Conservation (phyloP, 768 basidiomycete species). For the Cyclocybe aegerita region DNA sequence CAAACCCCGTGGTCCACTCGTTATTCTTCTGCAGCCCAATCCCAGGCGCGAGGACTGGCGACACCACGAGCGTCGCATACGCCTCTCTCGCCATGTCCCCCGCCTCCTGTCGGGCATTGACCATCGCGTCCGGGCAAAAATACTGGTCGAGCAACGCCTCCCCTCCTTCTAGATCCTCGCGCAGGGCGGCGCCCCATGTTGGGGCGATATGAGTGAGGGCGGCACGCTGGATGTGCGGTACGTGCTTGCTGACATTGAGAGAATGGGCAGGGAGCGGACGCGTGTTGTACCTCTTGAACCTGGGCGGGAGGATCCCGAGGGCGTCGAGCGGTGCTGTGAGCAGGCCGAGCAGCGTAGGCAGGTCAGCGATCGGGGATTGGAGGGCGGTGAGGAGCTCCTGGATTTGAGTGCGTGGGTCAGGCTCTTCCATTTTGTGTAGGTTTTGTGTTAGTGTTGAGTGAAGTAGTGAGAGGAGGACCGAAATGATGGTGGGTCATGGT, state of each 20-base stretch:
- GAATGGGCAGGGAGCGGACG: conserved; percentile 32
- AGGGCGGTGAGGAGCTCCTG: conserved; percentile 44
- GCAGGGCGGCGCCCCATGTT: conserved; percentile 60
- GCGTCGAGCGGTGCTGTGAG: conserved; percentile 58
- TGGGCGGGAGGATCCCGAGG: conserved; percentile 60
- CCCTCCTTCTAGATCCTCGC: conserved; percentile 25
- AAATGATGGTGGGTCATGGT: no score
- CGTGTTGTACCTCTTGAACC: conserved; percentile 43
- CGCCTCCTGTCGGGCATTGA: conserved; percentile 46
- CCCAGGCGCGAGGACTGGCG: conserved; percentile 25
- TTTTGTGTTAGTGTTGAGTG: no score
- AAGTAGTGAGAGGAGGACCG: no score
- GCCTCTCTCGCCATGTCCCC: conserved; percentile 56
- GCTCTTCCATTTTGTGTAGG: no score
- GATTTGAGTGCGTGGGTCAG: conserved; percentile 22
- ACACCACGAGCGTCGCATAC: conserved; percentile 60
- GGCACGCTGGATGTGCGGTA: conserved; percentile 61
- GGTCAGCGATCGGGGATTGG: conserved; percentile 45
- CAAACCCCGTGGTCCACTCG: conserved; percentile 38
- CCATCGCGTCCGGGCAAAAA: conserved; percentile 69
- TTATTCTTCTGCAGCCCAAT: no score
- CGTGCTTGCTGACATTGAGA: conserved; percentile 36
- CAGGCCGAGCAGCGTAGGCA: conserved; percentile 52
- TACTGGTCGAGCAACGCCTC: conserved; percentile 56
- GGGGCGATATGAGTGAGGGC: conserved; percentile 67